Percentiles rank a stretch among this genome's conserved stretches.
These are phyloP conservation scores for Omphalea diandra DNA, from an alignment of 441 rosid genomes.

Conservation along the genomic window DNA sequence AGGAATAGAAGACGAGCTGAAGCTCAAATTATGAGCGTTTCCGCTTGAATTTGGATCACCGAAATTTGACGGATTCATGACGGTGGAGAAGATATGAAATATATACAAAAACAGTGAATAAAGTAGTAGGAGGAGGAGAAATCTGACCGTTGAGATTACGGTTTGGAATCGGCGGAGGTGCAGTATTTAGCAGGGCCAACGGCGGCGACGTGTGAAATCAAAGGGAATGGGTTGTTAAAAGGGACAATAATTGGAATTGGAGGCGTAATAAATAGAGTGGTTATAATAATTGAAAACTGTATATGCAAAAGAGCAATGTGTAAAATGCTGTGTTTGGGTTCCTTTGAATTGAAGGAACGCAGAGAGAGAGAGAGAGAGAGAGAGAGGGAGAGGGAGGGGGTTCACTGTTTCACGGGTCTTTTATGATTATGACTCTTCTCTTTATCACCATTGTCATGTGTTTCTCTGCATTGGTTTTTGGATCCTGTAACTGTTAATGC, in stretches of 20 bases:
- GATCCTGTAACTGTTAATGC: not conserved
- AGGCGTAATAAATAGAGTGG: not conserved
- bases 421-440: not conserved
- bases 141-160: constrained; percentile 34
- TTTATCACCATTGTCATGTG: constrained; percentile 15
- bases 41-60: constrained; percentile 45
- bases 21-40: constrained; percentile 35
- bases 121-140: constrained; percentile 28
- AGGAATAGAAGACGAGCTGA: constrained; percentile 34
- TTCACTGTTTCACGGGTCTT: not conserved
- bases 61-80: constrained; percentile 49
- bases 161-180: constrained; percentile 26
- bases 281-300: constrained; percentile 2
- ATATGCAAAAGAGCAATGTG: not conserved
- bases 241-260: constrained; percentile 16
- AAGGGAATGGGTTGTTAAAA: constrained; percentile 24
- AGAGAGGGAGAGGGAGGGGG: constrained; percentile 4
- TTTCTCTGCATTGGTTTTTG: not conserved
- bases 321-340: constrained; percentile 2
- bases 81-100: not conserved
- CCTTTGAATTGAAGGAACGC: constrained; percentile 15
- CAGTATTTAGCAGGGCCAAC: constrained; percentile 34
- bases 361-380: too few relatives aligned
- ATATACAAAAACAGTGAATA: too few relatives aligned
- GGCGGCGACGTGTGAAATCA: constrained; percentile 50